Percentiles rank a stretch among this genome's conserved stretches.
Conservation (phyloP, 1,139 yeast genomes). For the Kurtzmaniella quercitrusa region DNA sequence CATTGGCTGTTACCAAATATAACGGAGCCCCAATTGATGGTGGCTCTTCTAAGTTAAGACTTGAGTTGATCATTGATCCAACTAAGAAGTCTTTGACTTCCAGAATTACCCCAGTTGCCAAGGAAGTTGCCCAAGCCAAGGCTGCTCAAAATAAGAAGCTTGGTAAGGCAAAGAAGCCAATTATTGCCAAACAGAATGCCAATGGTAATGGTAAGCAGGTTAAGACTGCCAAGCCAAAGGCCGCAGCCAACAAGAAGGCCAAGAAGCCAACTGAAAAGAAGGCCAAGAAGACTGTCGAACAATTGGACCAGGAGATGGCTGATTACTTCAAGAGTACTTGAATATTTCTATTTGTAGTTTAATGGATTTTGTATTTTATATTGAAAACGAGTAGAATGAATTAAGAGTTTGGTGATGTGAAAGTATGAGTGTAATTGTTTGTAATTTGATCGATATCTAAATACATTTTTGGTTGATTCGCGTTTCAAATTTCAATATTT, state of each 20-base stretch:
- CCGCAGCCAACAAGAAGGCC: constrained; percentile 24
- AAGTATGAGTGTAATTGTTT: no score
- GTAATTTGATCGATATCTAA: no score
- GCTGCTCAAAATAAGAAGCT: constrained; percentile 14
- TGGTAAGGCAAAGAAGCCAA: constrained; percentile 24
- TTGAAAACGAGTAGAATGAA: neutral
- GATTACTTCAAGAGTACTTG: constrained; percentile 51
- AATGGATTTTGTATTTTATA: neutral
- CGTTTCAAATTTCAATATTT: neutral
- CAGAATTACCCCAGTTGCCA: constrained; percentile 51
- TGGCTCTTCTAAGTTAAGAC: constrained; percentile 72
- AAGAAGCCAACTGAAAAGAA: constrained; percentile 34
- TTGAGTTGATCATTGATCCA: constrained; percentile 87
- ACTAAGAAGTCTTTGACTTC: constrained; percentile 70
- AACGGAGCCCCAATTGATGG: constrained; percentile 93
- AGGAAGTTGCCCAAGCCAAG: constrained; percentile 26
- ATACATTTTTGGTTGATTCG: no score
- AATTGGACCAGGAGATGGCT: constrained; percentile 91
- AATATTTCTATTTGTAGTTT: neutral
- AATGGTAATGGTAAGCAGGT: constrained; percentile 16
- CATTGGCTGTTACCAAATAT: constrained; percentile 71
- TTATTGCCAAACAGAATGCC: constrained; percentile 26
- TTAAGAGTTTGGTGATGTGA: neutral
- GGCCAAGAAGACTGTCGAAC: constrained; percentile 79
- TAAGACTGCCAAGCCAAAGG: constrained; percentile 14